Base-by-base conservation (phyloP, 2,329 filamentous ascomycete genomes). In the Colletotrichum sp. region DNA sequence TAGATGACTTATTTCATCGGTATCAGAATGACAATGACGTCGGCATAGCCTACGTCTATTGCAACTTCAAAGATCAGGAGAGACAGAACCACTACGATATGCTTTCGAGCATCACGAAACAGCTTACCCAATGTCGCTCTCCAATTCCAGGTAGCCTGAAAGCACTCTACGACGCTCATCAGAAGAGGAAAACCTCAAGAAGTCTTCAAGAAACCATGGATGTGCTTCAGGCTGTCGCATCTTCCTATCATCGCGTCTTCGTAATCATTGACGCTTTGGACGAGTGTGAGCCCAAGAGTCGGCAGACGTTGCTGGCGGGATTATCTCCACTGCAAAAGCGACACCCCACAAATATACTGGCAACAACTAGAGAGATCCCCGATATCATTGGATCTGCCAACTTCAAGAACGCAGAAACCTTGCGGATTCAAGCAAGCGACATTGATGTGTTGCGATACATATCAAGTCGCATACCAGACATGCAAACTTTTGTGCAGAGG, bases 11-110 rank as follows among this genome's bases (percentile, higher is more conserved):
- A 1, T 13, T 22, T 1, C 71, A 52, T 4, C 66, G 43, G 5
- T 83, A 82, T 48, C n/a, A 15, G 5, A n/a, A n/a, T n/a, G n/a
- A n/a, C n/a, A n/a, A n/a, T 0, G 12, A 7, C 0, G 58, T 78
- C 16, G 80, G 80, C 3, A 75, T 86, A 18, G 80, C 80, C 4
- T 86, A 82, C 36, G 10, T 84, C 3, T 86, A 81, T 60, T 84
- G 79, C 70, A 81, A 84, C 43, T 84, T 82, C 64, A 78, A 78
- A 10, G 73, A 64, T 0, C 78, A 80, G 3, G 78, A 78, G 3
- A 78, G 79, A 2, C 83, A 84, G 48, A 79, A 22, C 8, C n/a
- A 74, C 1, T 32, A 73, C 1, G 68, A 79, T 9, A 65, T 85
- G 1, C 69, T 85, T 1, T 66, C 78, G 2, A 81, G 79, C 61